Evolutionary conservation across 768 basidiomycete genomes (phyloP).

Genomic region (Tremella fuciformis): DNA sequence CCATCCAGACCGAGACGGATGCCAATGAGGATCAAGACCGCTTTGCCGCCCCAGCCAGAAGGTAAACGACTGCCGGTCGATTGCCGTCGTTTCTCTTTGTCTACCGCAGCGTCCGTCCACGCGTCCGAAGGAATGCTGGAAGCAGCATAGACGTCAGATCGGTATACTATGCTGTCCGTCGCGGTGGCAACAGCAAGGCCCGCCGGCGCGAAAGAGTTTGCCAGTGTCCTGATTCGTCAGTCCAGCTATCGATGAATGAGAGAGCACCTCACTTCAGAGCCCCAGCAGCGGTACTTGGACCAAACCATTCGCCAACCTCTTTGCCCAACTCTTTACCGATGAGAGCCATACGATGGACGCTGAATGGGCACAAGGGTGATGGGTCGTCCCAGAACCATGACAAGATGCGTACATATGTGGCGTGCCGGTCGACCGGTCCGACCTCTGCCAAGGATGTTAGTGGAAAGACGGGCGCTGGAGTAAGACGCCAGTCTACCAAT

Average conservation of each 20-base stretch:
- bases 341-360: conserved; percentile 92
- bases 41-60: conserved; percentile 70
- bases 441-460: conserved; percentile 37
- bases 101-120: conserved; percentile 21
- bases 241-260: neutral
- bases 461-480: conserved; percentile 59
- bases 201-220: conserved; percentile 73
- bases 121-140: conserved; percentile 53
- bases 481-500: conserved; percentile 74
- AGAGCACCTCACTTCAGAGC: conserved; percentile 71
- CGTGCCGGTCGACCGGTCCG: conserved; percentile 57
- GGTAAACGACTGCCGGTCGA: conserved; percentile 6
- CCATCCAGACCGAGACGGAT: conserved; percentile 84
- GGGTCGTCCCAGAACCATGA: conserved; percentile 96
- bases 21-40: conserved; percentile 82
- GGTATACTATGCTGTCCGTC: conserved; percentile 75
- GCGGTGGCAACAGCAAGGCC: conserved; percentile 79
- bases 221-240: conserved; percentile 61
- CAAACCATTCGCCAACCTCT: conserved; percentile 96
- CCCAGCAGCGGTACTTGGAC: conserved; percentile 94
- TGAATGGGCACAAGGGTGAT: conserved; percentile 77
- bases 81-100: conserved; percentile 8
- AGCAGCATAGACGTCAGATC: conserved; percentile 79
- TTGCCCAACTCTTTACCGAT: conserved; percentile 93
- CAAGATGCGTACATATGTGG: conserved; percentile 82